phyloP scores from a whole-genome alignment of 108 stramenopile genomes.

The Seminavis robusta region DNA sequence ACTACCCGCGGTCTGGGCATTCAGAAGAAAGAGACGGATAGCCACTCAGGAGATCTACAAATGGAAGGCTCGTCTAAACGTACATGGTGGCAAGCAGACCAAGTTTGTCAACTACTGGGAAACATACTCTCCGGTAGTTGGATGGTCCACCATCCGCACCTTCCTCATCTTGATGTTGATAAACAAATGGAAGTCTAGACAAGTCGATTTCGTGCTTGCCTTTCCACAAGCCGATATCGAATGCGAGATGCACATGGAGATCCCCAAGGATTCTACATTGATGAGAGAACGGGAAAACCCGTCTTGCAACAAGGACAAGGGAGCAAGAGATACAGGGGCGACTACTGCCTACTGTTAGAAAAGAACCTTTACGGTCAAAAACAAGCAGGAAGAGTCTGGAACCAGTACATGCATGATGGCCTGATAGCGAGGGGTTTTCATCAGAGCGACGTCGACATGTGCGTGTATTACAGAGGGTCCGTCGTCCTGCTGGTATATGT shows the following conservation, averaged over 20 bases:
- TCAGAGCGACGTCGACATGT: conserved; percentile 40
- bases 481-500: conserved; percentile 38
- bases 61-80: conserved; percentile 31
- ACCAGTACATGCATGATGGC: conserved; percentile 23
- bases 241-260: conserved; percentile 23
- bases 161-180: conserved; percentile 18
- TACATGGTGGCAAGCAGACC: conserved; percentile 22
- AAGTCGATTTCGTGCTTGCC: conserved; percentile 39
- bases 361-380: conserved; percentile 41
- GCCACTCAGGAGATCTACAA: conserved; percentile 17
- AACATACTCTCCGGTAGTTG: conserved; percentile 40
- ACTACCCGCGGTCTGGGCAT: conserved; percentile 35
- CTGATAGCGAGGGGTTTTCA: conserved; percentile 20
- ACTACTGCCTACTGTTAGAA: conserved; percentile 30
- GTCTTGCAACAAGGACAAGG: no score
- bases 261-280: conserved; percentile 32
- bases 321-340: conserved; percentile 3
- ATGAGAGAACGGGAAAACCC: not conserved
- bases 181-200: conserved; percentile 16
- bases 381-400: conserved; percentile 35
- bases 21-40: conserved; percentile 27
- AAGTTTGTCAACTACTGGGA: conserved; percentile 17
- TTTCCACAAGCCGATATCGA: conserved; percentile 29
- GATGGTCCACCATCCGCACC: conserved; percentile 31
- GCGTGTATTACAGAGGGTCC: conserved; percentile 37